Evolutionary conservation across 2,329 filamentous ascomycete genomes (phyloP).

Genomic region (Xylaria hypoxylon): DNA sequence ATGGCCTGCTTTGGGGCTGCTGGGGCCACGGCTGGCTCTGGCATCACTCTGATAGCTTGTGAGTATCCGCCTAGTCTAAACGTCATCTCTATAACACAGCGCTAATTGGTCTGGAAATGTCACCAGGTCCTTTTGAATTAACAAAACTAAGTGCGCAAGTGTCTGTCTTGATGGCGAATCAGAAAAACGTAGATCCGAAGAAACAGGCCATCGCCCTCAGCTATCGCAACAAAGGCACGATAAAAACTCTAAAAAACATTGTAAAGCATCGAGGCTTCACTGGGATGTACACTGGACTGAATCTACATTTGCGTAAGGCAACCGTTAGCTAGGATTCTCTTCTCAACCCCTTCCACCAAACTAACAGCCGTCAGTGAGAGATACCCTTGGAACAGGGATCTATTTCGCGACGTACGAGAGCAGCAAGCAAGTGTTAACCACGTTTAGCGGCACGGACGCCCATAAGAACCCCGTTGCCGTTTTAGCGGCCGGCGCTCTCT

Average conservation of each 20-base stretch:
- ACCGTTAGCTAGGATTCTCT: neutral
- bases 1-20: constrained; percentile 81
- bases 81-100: neutral
- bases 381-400: constrained; percentile 84
- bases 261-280: constrained; percentile 77
- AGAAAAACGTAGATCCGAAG: constrained; percentile 61
- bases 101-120: constrained; percentile 33
- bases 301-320: constrained; percentile 77
- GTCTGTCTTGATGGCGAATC: constrained; percentile 78
- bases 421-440: constrained; percentile 83
- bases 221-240: constrained; percentile 82
- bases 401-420: constrained; percentile 94
- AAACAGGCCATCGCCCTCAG: constrained; percentile 72
- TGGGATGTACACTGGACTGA: constrained; percentile 84
- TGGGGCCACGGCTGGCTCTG: constrained; percentile 81
- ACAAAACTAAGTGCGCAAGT: constrained; percentile 91
- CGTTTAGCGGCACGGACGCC: constrained; percentile 75
- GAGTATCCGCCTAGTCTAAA: constrained; percentile 46
- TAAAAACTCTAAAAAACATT: constrained; percentile 81
- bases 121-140: constrained; percentile 80
- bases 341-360: constrained; percentile 7
- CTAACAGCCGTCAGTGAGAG: constrained; percentile 69
- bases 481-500: constrained; percentile 80
- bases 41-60: constrained; percentile 85
- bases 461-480: constrained; percentile 85